Percentiles rank a stretch among this genome's conserved stretches.
Evolutionary conservation across 352 stramenopile genomes (phyloP).

Genomic region (Phytophthora europaea): DNA sequence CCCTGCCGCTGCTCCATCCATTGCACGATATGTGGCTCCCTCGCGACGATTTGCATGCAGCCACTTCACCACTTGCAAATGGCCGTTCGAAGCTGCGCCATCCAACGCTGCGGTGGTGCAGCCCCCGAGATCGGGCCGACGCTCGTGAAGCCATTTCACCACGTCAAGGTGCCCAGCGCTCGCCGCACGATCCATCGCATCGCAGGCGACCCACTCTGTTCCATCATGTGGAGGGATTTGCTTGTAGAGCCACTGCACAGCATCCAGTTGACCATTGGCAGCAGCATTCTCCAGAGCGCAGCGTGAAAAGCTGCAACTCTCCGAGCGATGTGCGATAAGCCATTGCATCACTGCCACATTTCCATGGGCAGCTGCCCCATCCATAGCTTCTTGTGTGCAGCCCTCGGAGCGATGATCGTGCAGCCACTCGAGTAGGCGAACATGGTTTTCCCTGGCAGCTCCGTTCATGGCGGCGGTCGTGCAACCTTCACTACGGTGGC

Average conservation of each 20-base stretch:
- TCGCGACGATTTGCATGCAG: slow-evolving; percentile 39
- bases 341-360: slow-evolving; percentile 35
- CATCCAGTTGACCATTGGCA: slow-evolving; percentile 22
- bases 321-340: slow-evolving; percentile 30
- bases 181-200: slow-evolving; percentile 46
- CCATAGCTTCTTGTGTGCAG: slow-evolving; percentile 24
- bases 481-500: slow-evolving; percentile 40
- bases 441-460: slow-evolving; percentile 25
- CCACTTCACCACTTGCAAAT: slow-evolving; percentile 39
- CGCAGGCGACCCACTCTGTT: slow-evolving; percentile 22
- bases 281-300: slow-evolving; percentile 27
- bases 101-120: slow-evolving; percentile 46
- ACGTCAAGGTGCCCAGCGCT: slow-evolving; percentile 42
- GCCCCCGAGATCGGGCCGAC: slow-evolving; percentile 29
- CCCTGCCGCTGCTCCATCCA: slow-evolving; percentile 39
- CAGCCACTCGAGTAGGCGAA: slow-evolving; percentile 38
- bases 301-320: slow-evolving; percentile 22
- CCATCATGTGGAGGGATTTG: not conserved
- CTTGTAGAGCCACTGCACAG: slow-evolving; percentile 27
- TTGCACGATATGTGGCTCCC: slow-evolving; percentile 38
- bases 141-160: slow-evolving; percentile 42
- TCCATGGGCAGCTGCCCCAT: slow-evolving; percentile 16
- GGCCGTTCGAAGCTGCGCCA: slow-evolving; percentile 39
- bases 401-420: slow-evolving; percentile 31
- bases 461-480: slow-evolving; percentile 41